A percentile compares a stretch with the other conserved stretches of the same genome.
Evolutionary conservation across 2,329 filamentous ascomycete species (phyloP).

Genomic region (Microsporum ferrugineum): DNA sequence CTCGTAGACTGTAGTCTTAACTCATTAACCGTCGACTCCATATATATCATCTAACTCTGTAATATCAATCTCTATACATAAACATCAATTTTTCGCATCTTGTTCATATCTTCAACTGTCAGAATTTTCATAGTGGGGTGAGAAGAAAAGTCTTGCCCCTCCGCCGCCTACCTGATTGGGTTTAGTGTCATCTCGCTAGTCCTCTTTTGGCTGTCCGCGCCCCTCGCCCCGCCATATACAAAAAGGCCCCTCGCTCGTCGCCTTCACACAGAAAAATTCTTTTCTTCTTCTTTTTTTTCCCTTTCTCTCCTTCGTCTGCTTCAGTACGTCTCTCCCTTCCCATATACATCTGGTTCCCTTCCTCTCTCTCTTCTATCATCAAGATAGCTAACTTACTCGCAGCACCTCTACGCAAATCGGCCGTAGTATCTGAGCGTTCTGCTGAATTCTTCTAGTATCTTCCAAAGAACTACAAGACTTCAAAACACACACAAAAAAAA

Average conservation of each 20-base stretch:
- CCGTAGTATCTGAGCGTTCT: constrained; percentile 42
- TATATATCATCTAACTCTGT: background rate
- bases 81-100: background rate
- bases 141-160: constrained; percentile 16
- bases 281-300: constrained; percentile 19
- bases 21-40: too few species aligned
- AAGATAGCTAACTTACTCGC: constrained; percentile 22
- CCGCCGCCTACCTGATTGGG: constrained; percentile 13
- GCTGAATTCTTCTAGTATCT: constrained; percentile 36
- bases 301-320: constrained; percentile 31
- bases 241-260: constrained; percentile 35
- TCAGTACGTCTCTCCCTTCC: constrained; percentile 33
- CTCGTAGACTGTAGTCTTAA: too few species aligned
- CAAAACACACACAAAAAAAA: constrained; percentile 27
- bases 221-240: constrained; percentile 36
- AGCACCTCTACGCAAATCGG: constrained; percentile 42
- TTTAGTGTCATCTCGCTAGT: constrained; percentile 7
- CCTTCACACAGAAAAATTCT: constrained; percentile 24
- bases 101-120: background rate
- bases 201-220: background rate
- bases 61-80: background rate
- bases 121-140: constrained; percentile 21
- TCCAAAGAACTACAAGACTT: constrained; percentile 39
- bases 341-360: constrained; percentile 22
- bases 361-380: constrained; percentile 16